Conservation (phyloP, 2,329 filamentous ascomycete genomes). For the Trichoderma koningiopsis region DNA sequence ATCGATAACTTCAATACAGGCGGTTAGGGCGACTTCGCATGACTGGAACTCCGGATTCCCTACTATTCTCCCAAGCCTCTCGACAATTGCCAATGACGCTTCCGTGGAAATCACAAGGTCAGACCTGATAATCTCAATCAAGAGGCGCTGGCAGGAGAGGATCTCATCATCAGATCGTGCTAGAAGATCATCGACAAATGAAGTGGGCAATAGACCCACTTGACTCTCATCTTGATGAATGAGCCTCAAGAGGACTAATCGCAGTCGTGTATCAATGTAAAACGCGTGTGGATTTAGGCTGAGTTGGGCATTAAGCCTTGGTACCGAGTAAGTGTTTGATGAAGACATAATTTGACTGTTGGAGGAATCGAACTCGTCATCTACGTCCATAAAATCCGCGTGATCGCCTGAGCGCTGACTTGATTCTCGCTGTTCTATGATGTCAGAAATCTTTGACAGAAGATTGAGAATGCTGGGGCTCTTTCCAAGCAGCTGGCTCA, state of each 20-base stretch:
- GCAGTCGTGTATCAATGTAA: conserved; percentile 49
- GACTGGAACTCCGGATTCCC: conserved; percentile 63
- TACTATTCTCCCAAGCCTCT: conserved; percentile 55
- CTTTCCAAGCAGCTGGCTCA: conserved; percentile 44
- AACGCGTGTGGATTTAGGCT: conserved; percentile 49
- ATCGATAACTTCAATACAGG: conserved; percentile 69
- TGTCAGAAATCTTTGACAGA: conserved; percentile 43
- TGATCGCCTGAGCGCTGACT: conserved; percentile 39
- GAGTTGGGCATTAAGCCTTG: conserved; percentile 50
- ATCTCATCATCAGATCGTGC: conserved; percentile 55
- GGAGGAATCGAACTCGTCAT: conserved; percentile 65
- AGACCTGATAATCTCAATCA: conserved; percentile 56
- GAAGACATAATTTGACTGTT: conserved; percentile 49
- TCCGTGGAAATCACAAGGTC: conserved; percentile 54
- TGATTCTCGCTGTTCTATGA: conserved; percentile 31
- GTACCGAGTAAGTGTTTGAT: conserved; percentile 44
- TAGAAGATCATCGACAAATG: conserved; percentile 54
- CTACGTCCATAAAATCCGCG: conserved; percentile 66
- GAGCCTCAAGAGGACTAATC: conserved; percentile 49
- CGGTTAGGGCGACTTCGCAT: conserved; percentile 71
- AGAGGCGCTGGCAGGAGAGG: conserved; percentile 52
- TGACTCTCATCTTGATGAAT: conserved; percentile 48
- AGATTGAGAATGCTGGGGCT: conserved; percentile 47
- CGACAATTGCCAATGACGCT: conserved; percentile 51
- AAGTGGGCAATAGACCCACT: conserved; percentile 52